Percentiles rank a stretch among this genome's conserved stretches.
Evolutionary conservation across 306 rosid genomes (phyloP).

Genomic region (Nissolia schottii): DNA sequence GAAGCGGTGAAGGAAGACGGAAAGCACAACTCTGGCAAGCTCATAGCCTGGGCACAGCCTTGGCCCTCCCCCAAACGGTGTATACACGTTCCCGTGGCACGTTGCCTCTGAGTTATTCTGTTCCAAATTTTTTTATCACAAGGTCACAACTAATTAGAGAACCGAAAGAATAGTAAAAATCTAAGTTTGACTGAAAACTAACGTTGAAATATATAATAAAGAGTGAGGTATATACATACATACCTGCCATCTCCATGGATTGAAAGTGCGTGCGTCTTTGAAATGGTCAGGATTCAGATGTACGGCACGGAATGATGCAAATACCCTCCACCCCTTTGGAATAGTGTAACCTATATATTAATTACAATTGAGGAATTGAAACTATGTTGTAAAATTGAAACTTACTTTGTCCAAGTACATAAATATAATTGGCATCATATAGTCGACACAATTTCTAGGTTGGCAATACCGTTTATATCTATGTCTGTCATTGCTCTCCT

Average conservation of each 20-base stretch:
- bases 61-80: conserved; percentile 97
- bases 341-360: conserved; percentile 91
- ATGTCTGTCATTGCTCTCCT: conserved; percentile 77
- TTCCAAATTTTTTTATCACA: conserved; percentile 3
- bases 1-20: conserved; percentile 86
- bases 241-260: conserved; percentile 99
- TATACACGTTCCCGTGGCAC: conserved; percentile 52
- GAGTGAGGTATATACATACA: not conserved
- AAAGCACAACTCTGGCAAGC: conserved; percentile 93
- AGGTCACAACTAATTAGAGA: not conserved
- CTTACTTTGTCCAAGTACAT: not conserved
- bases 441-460: not conserved
- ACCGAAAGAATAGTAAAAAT: not conserved
- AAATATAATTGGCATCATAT: not conserved
- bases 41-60: conserved; percentile 93
- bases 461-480: conserved; percentile 62
- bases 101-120: conserved; percentile 57
- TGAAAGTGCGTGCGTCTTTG: conserved; percentile 87
- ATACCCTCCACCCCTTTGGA: conserved; percentile 94
- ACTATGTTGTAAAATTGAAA: not conserved
- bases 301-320: conserved; percentile 93
- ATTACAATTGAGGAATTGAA: not conserved
- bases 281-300: conserved; percentile 78
- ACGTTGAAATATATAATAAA: not conserved
- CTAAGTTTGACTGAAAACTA: not conserved